phyloP scores from a whole-genome alignment of 768 basidiomycete genomes.

The Boletus sensibilis region DNA sequence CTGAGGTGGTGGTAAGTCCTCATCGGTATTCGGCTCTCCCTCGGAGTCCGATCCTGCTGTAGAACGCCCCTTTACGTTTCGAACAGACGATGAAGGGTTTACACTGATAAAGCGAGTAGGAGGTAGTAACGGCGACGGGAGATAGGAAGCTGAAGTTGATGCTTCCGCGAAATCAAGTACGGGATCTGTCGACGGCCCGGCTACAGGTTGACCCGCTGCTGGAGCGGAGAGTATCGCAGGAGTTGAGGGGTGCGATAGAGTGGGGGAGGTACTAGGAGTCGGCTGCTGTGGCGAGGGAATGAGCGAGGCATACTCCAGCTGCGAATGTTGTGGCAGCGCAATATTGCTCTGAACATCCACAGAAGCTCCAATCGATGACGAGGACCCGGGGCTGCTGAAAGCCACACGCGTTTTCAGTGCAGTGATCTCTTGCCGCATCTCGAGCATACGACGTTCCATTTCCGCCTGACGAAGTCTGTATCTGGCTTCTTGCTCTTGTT shows the following conservation, averaged over 20 bases:
- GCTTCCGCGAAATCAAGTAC: conserved; percentile 1
- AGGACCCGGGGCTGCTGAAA: conserved; percentile 16
- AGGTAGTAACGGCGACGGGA: conserved; percentile 18
- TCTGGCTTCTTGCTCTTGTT: conserved; percentile 66
- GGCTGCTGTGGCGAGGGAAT: conserved; percentile 24
- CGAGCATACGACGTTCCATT: conserved; percentile 54
- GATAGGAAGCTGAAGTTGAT: conserved; percentile 3
- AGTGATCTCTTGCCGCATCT: conserved; percentile 54
- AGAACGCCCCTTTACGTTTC: conserved; percentile 30
- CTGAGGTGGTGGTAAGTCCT: conserved; percentile 32
- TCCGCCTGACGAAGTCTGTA: conserved; percentile 53
- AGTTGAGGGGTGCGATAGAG: conserved; percentile 29
- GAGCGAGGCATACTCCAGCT: conserved; percentile 4
- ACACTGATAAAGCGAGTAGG: conserved; percentile 23
- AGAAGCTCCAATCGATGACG: conserved; percentile 1
- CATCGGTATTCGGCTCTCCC: conserved; percentile 37
- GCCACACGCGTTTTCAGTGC: conserved; percentile 43
- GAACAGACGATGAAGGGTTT: conserved; percentile 8
- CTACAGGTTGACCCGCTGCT: conserved; percentile 12
- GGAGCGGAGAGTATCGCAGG: conserved; percentile 24
- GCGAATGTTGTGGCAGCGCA: conserved; percentile 6
- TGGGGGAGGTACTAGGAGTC: conserved; percentile 32
- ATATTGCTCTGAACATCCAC: background rate
- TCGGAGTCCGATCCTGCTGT: conserved; percentile 37
- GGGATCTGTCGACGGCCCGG: conserved; percentile 5